Evolutionary conservation across 176 grass and related monocot genomes (phyloP), one percentile per base, ranked within the genome.

Genomic region (Neostapfia colusana): DNA sequence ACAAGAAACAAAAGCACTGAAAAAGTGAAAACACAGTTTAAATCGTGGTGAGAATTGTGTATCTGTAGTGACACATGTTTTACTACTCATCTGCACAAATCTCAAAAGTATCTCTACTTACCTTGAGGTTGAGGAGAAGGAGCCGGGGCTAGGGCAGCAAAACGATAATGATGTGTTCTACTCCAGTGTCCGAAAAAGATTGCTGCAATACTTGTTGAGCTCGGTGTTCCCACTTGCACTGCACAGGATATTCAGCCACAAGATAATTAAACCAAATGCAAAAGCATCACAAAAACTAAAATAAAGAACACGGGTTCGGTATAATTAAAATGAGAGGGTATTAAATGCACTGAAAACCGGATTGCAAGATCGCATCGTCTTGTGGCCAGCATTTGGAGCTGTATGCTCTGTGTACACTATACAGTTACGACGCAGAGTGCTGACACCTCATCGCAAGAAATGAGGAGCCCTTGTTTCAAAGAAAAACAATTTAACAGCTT

Each of bases 51-150:
- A 78, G 6, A 64, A 26, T 26, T 54, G n/a, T 56, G 49, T 35
- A 8, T 65, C 3, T 64, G 40, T 40, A 56, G 24, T 0, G 68
- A 60, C 51, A 68, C 50, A 17, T 70, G 48, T 65, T 54, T 20
- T 50, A 58, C 40, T 40, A 73, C 56, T 57, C 43, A 6, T 24
- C 53, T 61, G 26, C 27, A 35, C 63, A 57, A 27, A 79, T 40
- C 14, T 75, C 63, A 65, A 25, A 45, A 58, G 21, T 70, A n/a
- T 38, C 70, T 68, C 16, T 81, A 40, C 39, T 77, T 86, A 93
- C 91, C 28, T 38, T 85, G 85, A 81, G 83, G 42, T 62, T 82
- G 63, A 70, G 82, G 82, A 39, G 67, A 85, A 76, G 80, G 65
- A 12, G 79, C 63, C 61, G 88, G 68, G 24, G 82, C 79, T 12